These are phyloP conservation scores for Paraconiothyrium brasiliense DNA, from an alignment of 2,329 filamentous ascomycete species.

Conservation along the genomic window DNA sequence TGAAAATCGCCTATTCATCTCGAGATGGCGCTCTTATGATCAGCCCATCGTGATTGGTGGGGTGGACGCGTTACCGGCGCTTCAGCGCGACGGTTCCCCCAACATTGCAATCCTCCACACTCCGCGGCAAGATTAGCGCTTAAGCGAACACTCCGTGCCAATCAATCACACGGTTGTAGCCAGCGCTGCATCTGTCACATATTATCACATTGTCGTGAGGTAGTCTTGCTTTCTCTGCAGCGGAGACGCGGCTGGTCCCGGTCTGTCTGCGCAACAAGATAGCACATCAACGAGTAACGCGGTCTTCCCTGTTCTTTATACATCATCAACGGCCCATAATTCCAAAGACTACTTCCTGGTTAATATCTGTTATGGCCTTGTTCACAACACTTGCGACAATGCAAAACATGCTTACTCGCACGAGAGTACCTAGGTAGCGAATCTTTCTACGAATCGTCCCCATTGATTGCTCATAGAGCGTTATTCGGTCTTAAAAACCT, in stretches of 20 bases:
- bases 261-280: neutral
- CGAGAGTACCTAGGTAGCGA: neutral
- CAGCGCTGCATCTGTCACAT: neutral
- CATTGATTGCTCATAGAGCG: neutral
- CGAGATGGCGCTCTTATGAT: neutral
- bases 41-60: neutral
- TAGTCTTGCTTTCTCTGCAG: neutral
- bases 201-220: neutral
- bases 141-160: neutral
- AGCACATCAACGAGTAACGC: neutral
- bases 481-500: neutral
- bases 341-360: neutral
- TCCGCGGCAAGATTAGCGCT: neutral
- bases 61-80: neutral
- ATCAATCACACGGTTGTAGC: neutral
- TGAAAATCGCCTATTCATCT: too few relatives aligned
- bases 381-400: too few relatives aligned
- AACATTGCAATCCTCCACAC: neutral
- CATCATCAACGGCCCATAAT: neutral
- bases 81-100: neutral
- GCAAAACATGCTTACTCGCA: too few relatives aligned
- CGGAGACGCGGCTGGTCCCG: neutral
- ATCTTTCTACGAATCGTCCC: neutral
- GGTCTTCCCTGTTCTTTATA: neutral
- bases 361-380: neutral